A percentile compares a stretch with the other conserved stretches of the same genome.
phyloP scores from a whole-genome alignment of 1,284 basidiomycete species.

The Papiliotrema terrestris region DNA sequence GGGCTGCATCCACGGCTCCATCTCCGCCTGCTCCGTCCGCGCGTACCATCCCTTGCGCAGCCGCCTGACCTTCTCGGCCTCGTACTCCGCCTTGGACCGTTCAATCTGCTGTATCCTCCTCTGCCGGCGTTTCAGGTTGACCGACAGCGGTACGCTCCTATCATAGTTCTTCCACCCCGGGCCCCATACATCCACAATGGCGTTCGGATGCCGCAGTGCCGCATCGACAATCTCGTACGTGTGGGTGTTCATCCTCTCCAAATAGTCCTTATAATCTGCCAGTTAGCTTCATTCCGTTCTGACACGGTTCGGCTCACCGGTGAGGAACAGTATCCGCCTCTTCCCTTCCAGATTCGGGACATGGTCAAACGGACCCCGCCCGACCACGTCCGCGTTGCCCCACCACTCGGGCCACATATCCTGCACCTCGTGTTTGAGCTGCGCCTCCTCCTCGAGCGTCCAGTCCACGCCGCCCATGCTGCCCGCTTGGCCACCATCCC shows the following conservation, averaged over 20 bases:
- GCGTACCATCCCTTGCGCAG: conserved; percentile 1
- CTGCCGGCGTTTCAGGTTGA: conserved; percentile 39
- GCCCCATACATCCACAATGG: conserved; percentile 47
- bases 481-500: neutral
- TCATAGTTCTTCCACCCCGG: conserved; percentile 48
- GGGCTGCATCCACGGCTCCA: conserved; percentile 7
- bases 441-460: conserved; percentile 14
- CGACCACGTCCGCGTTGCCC: conserved; percentile 41
- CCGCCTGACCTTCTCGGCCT: conserved; percentile 9
- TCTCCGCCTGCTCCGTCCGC: conserved; percentile 7
- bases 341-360: conserved; percentile 7
- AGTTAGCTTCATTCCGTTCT: neutral
- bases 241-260: conserved; percentile 48
- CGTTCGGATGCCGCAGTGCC: conserved; percentile 42
- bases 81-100: conserved; percentile 13
- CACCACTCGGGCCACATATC: conserved; percentile 39
- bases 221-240: conserved; percentile 49
- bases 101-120: conserved; percentile 31
- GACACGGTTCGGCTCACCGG: conserved; percentile 28
- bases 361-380: conserved; percentile 43
- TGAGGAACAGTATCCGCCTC: conserved; percentile 44
- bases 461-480: conserved; percentile 3
- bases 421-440: conserved; percentile 7
- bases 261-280: conserved; percentile 42
- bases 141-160: conserved; percentile 31